A percentile compares a stretch with the other conserved stretches of the same genome.
Conservation (phyloP, 306 rosid species). For the Abrus pulchellus region DNA sequence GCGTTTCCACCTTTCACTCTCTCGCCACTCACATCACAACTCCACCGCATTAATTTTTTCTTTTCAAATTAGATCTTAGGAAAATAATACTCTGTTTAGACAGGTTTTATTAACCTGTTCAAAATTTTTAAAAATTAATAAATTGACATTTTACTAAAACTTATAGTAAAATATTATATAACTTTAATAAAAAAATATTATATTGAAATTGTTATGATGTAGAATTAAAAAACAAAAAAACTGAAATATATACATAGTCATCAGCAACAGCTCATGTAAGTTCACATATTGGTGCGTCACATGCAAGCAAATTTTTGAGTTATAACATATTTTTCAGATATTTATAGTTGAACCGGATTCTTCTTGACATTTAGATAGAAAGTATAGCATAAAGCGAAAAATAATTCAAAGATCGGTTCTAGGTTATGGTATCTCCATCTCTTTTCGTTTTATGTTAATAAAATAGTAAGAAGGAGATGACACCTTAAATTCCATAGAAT, state of each 20-base stretch:
- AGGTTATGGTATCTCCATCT: neutral
- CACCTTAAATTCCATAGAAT: no score
- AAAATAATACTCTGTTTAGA: no score
- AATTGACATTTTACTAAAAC: no score
- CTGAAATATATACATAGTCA: no score
- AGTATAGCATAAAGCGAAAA: neutral
- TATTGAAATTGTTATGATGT: no score
- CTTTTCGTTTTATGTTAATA: no score
- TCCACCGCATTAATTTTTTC: neutral
- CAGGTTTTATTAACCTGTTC: no score
- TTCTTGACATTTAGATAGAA: constrained; percentile 21
- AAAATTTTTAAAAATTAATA: no score
- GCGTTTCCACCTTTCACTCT: neutral
- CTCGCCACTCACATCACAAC: neutral
- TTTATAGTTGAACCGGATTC: constrained; percentile 26
- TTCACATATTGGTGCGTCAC: neutral
- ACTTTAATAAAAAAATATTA: neutral
- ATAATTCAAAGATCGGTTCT: neutral
- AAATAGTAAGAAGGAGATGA: no score
- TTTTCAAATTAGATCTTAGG: neutral
- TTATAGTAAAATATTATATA: no score
- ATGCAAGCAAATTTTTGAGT: neutral
- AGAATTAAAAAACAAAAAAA: no score
- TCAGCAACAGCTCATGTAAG: no score
- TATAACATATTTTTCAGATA: constrained; percentile 13